A percentile compares a stretch with the other conserved stretches of the same genome.
phyloP scores from a whole-genome alignment of 805 yeast genomes.

The Maudiozyma bulderi region DNA sequence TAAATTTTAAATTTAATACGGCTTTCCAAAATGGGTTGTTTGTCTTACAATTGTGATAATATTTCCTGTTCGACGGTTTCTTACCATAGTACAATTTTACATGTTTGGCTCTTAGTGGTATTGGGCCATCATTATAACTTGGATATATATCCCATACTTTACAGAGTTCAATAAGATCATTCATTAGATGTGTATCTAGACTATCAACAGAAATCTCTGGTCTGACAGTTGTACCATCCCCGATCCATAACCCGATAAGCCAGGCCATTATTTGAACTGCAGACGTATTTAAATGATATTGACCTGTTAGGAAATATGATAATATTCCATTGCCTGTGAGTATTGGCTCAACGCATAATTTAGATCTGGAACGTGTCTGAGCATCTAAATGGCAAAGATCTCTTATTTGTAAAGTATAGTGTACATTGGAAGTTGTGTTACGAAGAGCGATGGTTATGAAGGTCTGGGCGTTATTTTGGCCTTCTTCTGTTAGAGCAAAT shows the following conservation, averaged over 20 bases:
- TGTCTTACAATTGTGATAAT: constrained; percentile 13
- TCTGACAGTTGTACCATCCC: constrained; percentile 26
- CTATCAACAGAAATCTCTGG: constrained; percentile 27
- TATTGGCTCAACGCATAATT: constrained; percentile 31
- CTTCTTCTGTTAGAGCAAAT: constrained; percentile 17
- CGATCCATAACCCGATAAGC: constrained; percentile 36
- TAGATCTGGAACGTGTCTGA: constrained; percentile 26
- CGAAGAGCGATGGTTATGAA: background rate
- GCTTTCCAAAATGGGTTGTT: constrained; percentile 28
- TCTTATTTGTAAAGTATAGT: constrained; percentile 35
- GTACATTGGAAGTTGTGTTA: constrained; percentile 8
- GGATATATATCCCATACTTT: constrained; percentile 21
- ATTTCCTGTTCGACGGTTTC: constrained; percentile 6
- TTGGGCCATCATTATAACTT: constrained; percentile 12
- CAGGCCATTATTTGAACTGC: constrained; percentile 28
- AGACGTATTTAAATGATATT: constrained; percentile 16
- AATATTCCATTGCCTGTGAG: constrained; percentile 28
- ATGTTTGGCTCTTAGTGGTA: constrained; percentile 19
- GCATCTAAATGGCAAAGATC: constrained; percentile 26
- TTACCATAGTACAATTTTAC: constrained; percentile 16
- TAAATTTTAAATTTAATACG: constrained; percentile 17
- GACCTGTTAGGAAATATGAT: constrained; percentile 23
- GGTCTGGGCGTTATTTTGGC: constrained; percentile 16
- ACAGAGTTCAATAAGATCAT: constrained; percentile 20
- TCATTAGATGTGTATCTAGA: constrained; percentile 18